phyloP scores from a whole-genome alignment of 192 early-diverging fungal species.

The Coemansia sp. region DNA sequence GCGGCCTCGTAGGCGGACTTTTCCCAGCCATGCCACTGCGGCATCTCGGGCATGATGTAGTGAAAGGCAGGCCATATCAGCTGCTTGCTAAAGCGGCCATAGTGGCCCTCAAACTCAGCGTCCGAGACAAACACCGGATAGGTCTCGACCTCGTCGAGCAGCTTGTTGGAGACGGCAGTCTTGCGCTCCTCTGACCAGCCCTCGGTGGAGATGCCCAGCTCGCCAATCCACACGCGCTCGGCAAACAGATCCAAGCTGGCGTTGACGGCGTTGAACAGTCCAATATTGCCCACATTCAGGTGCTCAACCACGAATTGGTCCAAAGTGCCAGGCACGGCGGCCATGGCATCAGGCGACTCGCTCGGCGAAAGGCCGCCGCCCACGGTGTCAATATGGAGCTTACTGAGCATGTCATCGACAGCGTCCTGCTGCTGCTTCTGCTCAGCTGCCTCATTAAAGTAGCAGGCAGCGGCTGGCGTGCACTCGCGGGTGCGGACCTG shows the following conservation, averaged over 20 bases:
- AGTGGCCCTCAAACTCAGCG: constrained; percentile 87
- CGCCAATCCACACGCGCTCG: constrained; percentile 75
- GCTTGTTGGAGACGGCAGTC: constrained; percentile 61
- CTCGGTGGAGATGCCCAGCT: constrained; percentile 78
- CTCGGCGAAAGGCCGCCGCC: not conserved
- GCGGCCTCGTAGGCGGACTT: constrained; percentile 84
- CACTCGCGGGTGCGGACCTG: constrained; percentile 1
- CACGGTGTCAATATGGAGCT: constrained; percentile 23
- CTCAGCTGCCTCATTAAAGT: constrained; percentile 4
- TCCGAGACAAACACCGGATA: constrained; percentile 83
- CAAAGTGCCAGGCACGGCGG: constrained; percentile 33
- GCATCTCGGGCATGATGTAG: constrained; percentile 90
- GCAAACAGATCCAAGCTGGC: constrained; percentile 61
- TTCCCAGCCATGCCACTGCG: constrained; percentile 77
- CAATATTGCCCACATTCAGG: constrained; percentile 85
- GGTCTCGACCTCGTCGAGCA: constrained; percentile 66
- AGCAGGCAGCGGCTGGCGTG: constrained; percentile 6
- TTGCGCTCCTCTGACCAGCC: constrained; percentile 63
- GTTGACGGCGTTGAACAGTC: constrained; percentile 91
- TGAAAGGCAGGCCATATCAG: constrained; percentile 97
- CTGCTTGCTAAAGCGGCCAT: constrained; percentile 96
- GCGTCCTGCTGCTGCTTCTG: constrained; percentile 10
- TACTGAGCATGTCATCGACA: constrained; percentile 1
- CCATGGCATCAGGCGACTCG: constrained; percentile 12
- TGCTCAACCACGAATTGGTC: constrained; percentile 72